Conservation (phyloP, 2,329 filamentous ascomycete genomes). For the Elsinoe ampelina region DNA sequence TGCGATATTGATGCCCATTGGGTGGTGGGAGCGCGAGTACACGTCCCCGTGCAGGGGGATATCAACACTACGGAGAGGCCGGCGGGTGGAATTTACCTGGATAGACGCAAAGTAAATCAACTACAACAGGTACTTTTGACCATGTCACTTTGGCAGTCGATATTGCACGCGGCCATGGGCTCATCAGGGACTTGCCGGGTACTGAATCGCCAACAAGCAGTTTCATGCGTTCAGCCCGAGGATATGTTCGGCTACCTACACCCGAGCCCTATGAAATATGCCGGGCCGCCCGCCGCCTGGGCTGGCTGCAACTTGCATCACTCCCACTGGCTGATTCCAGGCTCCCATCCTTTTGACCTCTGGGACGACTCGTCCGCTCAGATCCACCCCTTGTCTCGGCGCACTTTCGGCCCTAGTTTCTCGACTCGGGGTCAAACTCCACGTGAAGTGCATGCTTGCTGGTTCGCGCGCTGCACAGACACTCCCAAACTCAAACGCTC, state of each 20-base stretch:
- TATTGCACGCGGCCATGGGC: neutral
- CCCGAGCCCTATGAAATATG: slow-evolving; percentile 5
- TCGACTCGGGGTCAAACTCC: neutral
- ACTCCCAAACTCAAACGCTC: no score
- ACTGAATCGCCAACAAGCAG: neutral
- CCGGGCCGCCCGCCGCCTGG: neutral
- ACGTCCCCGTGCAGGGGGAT: neutral
- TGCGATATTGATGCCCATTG: neutral
- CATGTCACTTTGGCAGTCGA: neutral
- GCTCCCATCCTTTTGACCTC: no score
- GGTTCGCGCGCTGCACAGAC: neutral
- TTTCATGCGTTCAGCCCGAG: slow-evolving; percentile 10
- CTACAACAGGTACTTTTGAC: neutral
- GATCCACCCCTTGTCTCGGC: slow-evolving; percentile 8
- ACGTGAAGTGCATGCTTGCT: neutral
- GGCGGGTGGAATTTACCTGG: neutral
- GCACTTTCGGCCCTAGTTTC: slow-evolving; percentile 3
- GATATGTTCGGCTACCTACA: neutral
- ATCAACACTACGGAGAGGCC: neutral
- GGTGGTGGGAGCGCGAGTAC: neutral
- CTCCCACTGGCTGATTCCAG: no score
- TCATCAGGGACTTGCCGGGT: neutral
- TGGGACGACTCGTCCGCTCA: slow-evolving; percentile 4
- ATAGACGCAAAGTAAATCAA: slow-evolving; percentile 2
- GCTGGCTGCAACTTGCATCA: no score